Base-by-base conservation (phyloP, 2,329 filamentous ascomycete genomes). In the Penicillium sp. region DNA sequence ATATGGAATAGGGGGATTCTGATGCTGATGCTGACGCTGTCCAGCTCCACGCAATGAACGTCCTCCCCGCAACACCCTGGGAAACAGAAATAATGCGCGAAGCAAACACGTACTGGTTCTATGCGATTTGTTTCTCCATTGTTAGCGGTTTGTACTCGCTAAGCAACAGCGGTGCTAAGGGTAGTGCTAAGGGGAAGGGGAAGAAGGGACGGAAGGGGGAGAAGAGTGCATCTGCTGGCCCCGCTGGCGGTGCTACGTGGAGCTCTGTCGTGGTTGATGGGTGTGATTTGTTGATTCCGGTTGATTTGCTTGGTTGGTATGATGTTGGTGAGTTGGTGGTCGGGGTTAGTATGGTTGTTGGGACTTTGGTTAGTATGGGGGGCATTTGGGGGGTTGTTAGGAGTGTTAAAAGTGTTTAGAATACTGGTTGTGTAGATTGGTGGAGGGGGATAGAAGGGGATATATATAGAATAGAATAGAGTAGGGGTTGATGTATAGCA, bases 101-200 rank as follows among this genome's bases (percentile, higher is more conserved):
- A 71, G 83, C 83, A 0, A 84, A 89, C 72, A 81, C 84, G 48
- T 86, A 88, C 71, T 92, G 89, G 89, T 82, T 90, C 59, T 83
- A 86, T 34, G 81, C 81, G 0, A 74, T 91, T 19, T 73, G 73
- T 10, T 80, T 82, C 54, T 83, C 81, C 1, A 72, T 83, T 0
- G 37, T 81, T 2, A 65, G 67, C 0, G 58, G 62, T 10, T 26
- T 67, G 1, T 70, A 64, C 61, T 52, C 60, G 39, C 23, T 18
- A 16, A 34, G 58, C 26, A 11, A 29, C 11, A 6, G 6, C 11
- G 26, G 26, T 29, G 5, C 10, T 14, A 59, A 40, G 56, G 77
- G 11, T 71, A 65, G 66, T n/a, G n/a, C n/a, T n/a, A 29, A 66
- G 19, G 45, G 57, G 34, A 60, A 51, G 45, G 43, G 44, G 4